Base-by-base conservation (phyloP, 805 yeast genomes). In the Wickerhamomyces hampshirensis region DNA sequence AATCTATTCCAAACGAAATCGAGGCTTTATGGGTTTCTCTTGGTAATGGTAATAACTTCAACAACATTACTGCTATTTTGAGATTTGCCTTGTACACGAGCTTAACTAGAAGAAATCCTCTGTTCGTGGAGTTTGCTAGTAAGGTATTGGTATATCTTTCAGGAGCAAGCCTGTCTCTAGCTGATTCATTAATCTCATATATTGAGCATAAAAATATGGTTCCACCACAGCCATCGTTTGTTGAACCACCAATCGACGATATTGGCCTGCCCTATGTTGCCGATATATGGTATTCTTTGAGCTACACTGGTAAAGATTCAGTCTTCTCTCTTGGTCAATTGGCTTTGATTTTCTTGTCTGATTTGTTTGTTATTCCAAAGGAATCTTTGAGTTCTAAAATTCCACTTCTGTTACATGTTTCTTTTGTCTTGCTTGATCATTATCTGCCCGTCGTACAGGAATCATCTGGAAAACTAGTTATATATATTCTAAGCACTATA, bases 21-120 rank as follows among this genome's bases (percentile, higher is more conserved):
- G 97, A 89, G 56, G 95, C 95, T 0, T 60, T 93, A 16, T 93
- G 99, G 99, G 87, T 85, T 5, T 91, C 97, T 0, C 65, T 93
- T n/a, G 96, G 94, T 1, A 76, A 73, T 33, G 85, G 83, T 5
- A 71, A 73, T n/a, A 71, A 75, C 19, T 70, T 74, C 21, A 69
- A 65, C n/a, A 88, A 91, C 50, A 80, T 81, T 15, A 77, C 77
- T 30, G 78, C 75, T 2, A 83, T 87, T 15, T 60, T 86, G 51
- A 83, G 80, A 30, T 93, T 78, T 52, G 65, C 87, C 30, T 66
- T 85, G 30, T 69, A 69, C 16, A 75, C 80, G 24, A 80, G 95
- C 26, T 62, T 89, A 37, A 77, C 77, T 28, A 68, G 82, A 34
- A 74, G 85, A 40, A 84, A 80, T 48, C 75, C 93, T 0, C 60